phyloP scores from a whole-genome alignment of 495 filamentous ascomycete species.

The Penicillium desertorum region DNA sequence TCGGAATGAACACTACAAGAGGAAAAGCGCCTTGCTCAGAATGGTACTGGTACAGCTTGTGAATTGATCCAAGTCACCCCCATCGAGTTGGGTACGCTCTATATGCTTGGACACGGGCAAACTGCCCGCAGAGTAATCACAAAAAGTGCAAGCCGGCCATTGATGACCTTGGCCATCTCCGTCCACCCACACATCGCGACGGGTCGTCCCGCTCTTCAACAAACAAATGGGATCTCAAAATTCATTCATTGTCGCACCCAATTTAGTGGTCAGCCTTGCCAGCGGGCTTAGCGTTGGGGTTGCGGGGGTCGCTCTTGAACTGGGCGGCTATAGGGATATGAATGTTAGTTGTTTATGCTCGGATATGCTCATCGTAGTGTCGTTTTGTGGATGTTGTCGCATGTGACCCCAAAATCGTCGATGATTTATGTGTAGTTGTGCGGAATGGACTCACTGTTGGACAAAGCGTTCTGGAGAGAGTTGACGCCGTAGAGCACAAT shows the following conservation, averaged over 20 bases:
- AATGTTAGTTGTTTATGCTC: slow-evolving; percentile 24
- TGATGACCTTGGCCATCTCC: slow-evolving; percentile 24
- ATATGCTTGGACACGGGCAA: slow-evolving; percentile 47
- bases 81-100: slow-evolving; percentile 37
- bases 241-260: slow-evolving; percentile 18
- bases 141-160: slow-evolving; percentile 26
- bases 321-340: slow-evolving; percentile 64
- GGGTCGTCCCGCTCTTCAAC: slow-evolving; percentile 19
- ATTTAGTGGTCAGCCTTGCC: slow-evolving; percentile 47
- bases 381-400: background rate
- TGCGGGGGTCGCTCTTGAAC: slow-evolving; percentile 94
- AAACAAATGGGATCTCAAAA: slow-evolving; percentile 21
- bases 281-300: slow-evolving; percentile 63
- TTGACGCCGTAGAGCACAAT: slow-evolving; percentile 88
- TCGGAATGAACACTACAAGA: background rate
- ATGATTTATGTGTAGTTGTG: background rate
- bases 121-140: slow-evolving; percentile 37
- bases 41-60: slow-evolving; percentile 46
- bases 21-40: background rate
- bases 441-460: slow-evolving; percentile 62
- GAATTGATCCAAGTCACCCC: slow-evolving; percentile 44
- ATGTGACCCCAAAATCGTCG: background rate
- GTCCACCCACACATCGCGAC: slow-evolving; percentile 15
- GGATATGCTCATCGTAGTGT: slow-evolving; percentile 11
- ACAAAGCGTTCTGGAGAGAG: slow-evolving; percentile 66